phyloP scores from a whole-genome alignment of 2,329 filamentous ascomycete genomes.

The Cercospora citrullina region DNA sequence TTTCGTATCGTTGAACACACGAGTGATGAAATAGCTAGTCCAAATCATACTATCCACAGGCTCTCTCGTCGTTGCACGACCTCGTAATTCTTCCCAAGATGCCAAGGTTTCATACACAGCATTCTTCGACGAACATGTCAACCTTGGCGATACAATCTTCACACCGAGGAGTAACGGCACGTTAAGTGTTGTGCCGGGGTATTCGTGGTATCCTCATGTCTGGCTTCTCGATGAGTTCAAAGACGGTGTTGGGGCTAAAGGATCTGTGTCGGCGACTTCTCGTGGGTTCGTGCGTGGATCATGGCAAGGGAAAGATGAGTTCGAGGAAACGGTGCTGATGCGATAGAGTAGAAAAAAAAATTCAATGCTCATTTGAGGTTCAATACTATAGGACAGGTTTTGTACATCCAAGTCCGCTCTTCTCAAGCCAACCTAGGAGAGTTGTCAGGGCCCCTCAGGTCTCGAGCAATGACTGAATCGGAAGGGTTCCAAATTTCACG shows the following conservation, averaged over 20 bases:
- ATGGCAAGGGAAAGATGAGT: neutral
- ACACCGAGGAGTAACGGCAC: neutral
- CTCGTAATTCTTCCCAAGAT: neutral
- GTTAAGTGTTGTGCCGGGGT: neutral
- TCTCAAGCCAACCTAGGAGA: too few species aligned
- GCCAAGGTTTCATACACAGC: neutral
- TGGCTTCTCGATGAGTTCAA: neutral
- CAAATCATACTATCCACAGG: neutral
- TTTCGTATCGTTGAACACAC: neutral
- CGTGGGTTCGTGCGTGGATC: neutral
- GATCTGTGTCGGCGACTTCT: neutral
- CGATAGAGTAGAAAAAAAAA: neutral
- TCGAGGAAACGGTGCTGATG: neutral
- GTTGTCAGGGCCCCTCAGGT: too few species aligned
- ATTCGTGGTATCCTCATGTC: neutral
- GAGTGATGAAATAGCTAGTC: neutral
- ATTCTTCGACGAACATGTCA: neutral
- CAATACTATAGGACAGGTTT: too few species aligned
- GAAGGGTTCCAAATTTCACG: neutral
- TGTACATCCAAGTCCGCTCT: too few species aligned
- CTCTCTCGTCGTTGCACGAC: neutral
- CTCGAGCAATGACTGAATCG: too few species aligned
- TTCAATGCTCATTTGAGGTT: too few species aligned
- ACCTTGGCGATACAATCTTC: neutral
- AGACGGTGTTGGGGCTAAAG: neutral